Evolutionary conservation across 345 rosid species (phyloP).

Genomic region (Kandelia obovata): DNA sequence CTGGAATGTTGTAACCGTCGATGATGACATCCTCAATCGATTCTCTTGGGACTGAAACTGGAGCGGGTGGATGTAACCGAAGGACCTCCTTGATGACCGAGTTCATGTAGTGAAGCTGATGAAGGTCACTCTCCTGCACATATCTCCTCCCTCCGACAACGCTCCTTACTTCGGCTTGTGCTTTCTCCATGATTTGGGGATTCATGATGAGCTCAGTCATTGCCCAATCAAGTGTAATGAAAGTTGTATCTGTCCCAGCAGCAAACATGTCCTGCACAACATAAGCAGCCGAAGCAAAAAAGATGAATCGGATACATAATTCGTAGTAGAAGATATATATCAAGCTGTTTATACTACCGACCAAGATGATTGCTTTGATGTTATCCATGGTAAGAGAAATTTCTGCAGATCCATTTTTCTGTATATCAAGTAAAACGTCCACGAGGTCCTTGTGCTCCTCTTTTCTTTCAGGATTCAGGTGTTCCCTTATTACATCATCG

Average conservation of each 20-base stretch:
- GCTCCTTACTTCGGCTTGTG: slow-evolving; percentile 20
- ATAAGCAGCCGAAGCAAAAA: background rate
- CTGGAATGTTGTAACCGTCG: no score
- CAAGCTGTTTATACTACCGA: background rate
- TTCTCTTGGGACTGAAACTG: no score
- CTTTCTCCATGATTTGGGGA: slow-evolving; percentile 19
- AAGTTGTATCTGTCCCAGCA: slow-evolving; percentile 25
- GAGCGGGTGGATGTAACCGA: no score
- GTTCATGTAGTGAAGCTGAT: no score
- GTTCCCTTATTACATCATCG: slow-evolving; percentile 18
- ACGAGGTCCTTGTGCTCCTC: slow-evolving; percentile 22
- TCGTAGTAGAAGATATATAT: background rate
- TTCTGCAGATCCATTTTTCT: slow-evolving; percentile 15
- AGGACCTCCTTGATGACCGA: no score
- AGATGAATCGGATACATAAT: no score
- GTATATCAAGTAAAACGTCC: slow-evolving; percentile 20
- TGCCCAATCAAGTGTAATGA: slow-evolving; percentile 26
- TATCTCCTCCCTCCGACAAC: no score
- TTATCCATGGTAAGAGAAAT: slow-evolving; percentile 17
- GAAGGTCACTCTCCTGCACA: no score
- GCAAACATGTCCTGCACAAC: slow-evolving; percentile 27
- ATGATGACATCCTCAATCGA: no score
- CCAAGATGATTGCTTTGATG: slow-evolving; percentile 25
- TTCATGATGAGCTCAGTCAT: slow-evolving; percentile 26
- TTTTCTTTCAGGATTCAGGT: slow-evolving; percentile 5